Base-by-base conservation (phyloP, 2,329 filamentous ascomycete species). In the Sphaerulina musiva region DNA sequence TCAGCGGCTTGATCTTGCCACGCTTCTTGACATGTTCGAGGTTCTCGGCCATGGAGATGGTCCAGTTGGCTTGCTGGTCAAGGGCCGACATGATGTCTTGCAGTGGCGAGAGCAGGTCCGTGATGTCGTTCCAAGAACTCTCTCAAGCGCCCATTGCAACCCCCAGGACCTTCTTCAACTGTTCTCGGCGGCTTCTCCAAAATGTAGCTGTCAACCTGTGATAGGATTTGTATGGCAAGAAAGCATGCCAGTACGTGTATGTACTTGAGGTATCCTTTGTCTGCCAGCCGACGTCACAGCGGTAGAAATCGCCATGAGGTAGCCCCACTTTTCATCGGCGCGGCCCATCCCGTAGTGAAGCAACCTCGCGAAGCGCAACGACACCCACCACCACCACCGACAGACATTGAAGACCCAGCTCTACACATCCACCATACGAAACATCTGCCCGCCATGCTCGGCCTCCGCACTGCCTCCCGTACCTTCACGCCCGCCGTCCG, bases 51-150 rank as follows among this genome's bases (percentile, higher is more conserved):
- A 70, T 70, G 29, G 60, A 62, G 45, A 68, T 58, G 26, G 59
- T 62, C 68, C 68, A 70, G 55, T 70, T 70, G 31, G 63, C 54
- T 54, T 68, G 66, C 43, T 64, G 61, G 48, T 70, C 66, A 39
- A 70, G 58, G 20, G 68, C 68, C 38, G 48, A 51, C 68, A 70
- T 69, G 36, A 4, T 58, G 26, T n/a, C 38, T 42, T 12, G 12
- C 20, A 9, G 46, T 53, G 46, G 23, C 29, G 17, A 14, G 26
- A n/a, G 5, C 26, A 10, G 43, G 38, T 7, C 38, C 38, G 40
- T 42, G 40, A 42, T 42, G 40, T 17, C 20, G 12, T 42, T 42
- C 20, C 20, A 6, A 9, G 20, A 23, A 6, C 2, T 23, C 5
- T 6, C 7, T 44, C 11, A 26, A 8, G 5, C 5, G 17, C 31